phyloP scores from a whole-genome alignment of 2,329 filamentous ascomycete genomes.

The Aurifilum marmelostoma region DNA sequence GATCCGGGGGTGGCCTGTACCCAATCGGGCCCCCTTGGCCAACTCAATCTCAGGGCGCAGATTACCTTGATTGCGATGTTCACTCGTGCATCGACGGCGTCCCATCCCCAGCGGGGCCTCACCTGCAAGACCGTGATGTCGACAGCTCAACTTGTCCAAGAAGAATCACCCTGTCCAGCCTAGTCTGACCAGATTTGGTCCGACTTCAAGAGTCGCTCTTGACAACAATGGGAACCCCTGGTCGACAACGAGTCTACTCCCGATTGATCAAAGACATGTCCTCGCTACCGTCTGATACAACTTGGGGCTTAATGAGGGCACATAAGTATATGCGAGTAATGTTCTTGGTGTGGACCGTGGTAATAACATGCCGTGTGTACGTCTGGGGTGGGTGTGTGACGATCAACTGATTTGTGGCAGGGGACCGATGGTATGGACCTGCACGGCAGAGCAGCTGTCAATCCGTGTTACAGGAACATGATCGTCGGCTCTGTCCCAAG shows the following conservation, averaged over 20 bases:
- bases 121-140: constrained; percentile 2
- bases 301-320: background rate
- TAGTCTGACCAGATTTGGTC: background rate
- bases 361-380: background rate
- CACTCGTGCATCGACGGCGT: constrained; percentile 12
- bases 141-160: background rate
- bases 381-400: background rate
- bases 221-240: background rate
- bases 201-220: background rate
- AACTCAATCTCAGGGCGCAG: constrained; percentile 14
- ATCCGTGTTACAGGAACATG: constrained; percentile 9
- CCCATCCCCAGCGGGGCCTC: constrained; percentile 5
- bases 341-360: background rate
- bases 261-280: background rate
- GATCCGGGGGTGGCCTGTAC: constrained; percentile 10
- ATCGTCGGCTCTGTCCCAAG: constrained; percentile 11
- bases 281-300: constrained; percentile 1
- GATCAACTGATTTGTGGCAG: constrained; percentile 3
- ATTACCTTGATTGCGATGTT: constrained; percentile 15
- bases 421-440: background rate
- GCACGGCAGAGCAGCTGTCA: constrained; percentile 15
- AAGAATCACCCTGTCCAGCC: background rate
- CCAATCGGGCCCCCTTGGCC: constrained; percentile 2
- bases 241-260: background rate
- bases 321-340: background rate